Base-by-base conservation (phyloP, 2,329 filamentous ascomycete species). In the Raffaelea ambrosiae region DNA sequence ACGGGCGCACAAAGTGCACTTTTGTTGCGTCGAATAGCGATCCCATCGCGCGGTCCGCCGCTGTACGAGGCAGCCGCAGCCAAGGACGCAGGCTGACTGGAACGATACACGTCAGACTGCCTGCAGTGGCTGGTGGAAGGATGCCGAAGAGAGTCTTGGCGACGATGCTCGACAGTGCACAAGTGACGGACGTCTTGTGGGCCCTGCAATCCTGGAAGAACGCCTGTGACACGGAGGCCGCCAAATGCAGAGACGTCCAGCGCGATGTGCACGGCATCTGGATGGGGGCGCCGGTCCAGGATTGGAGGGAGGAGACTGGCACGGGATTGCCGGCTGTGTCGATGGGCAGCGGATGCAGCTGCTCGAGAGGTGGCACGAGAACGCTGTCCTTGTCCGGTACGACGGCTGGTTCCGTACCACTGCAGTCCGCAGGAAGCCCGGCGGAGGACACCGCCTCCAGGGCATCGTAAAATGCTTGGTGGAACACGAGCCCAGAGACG, bases 261-360 rank as follows among this genome's bases (percentile, higher is more conserved):
- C 16, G 43, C 3, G 35, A 18, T 2, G 3, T 7, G 22, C n/a
- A 40, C 3, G 43, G 43, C 10, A 35, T 39, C 9, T 3, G 10
- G 7, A 46, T 40, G 16, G 33, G 11, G 4, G 16, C 3, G n/a
- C 33, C 44, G 2, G 44, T 46, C 44, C 44, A 46, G 5, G 19
- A 20, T 4, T n/a, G 8, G 18, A 10, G 4, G 3, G n/a, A n/a
- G n/a, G n/a, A n/a, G n/a, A 5, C 26, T 5, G 29, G 5, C 33
- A 14, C 11, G 3, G 26, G 26, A 21, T n/a, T 19, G 1, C 4
- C 19, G 18, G 29, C 23, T 3, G 35, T 11, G 13, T 40, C 16
- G 16, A 40, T 31, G 2, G 44, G 44, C 16, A 46, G n/a, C 3
- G 44, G 44, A 36, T 46, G 44, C 44, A 46, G 35, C 33, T 31